Evolutionary conservation across 305 asterid species (phyloP).

Genomic region (Fraxinus xanthoxyloides): DNA sequence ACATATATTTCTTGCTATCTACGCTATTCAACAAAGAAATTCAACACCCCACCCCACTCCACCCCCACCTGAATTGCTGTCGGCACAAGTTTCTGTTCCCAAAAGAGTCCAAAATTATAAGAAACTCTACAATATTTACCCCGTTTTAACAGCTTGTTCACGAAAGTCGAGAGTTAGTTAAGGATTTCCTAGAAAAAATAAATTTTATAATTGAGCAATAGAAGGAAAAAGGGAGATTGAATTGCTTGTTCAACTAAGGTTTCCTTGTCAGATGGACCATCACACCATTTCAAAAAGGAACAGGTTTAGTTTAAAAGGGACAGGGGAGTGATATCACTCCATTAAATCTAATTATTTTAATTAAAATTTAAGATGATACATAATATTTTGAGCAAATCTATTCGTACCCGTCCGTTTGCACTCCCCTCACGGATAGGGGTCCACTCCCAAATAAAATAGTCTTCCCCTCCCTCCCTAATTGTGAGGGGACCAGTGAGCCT

Average conservation of each 20-base stretch:
- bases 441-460: too few relatives aligned
- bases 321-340: constrained; percentile 33
- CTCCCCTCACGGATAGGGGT: too few relatives aligned
- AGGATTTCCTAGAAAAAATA: constrained; percentile 16
- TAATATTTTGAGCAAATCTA: too few relatives aligned
- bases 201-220: not conserved
- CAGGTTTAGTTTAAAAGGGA: constrained; percentile 34
- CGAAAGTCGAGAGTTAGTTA: constrained; percentile 43
- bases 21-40: not conserved
- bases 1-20: not conserved
- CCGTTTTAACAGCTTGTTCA: constrained; percentile 26
- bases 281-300: constrained; percentile 21
- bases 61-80: constrained; percentile 24
- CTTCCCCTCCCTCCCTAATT: too few relatives aligned
- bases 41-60: not conserved
- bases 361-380: constrained; percentile 10
- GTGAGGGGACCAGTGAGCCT: too few relatives aligned
- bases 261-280: constrained; percentile 61
- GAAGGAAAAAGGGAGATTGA: constrained; percentile 19
- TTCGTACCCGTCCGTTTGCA: too few relatives aligned
- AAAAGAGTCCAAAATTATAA: constrained; percentile 6
- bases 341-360: constrained; percentile 18
- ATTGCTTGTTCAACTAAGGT: constrained; percentile 52
- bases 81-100: constrained; percentile 41
- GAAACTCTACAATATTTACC: constrained; percentile 3